Percentiles rank a stretch among this genome's conserved stretches.
Conservation (phyloP, 192 early-diverging fungal genomes). For the Coemansia sp. region DNA sequence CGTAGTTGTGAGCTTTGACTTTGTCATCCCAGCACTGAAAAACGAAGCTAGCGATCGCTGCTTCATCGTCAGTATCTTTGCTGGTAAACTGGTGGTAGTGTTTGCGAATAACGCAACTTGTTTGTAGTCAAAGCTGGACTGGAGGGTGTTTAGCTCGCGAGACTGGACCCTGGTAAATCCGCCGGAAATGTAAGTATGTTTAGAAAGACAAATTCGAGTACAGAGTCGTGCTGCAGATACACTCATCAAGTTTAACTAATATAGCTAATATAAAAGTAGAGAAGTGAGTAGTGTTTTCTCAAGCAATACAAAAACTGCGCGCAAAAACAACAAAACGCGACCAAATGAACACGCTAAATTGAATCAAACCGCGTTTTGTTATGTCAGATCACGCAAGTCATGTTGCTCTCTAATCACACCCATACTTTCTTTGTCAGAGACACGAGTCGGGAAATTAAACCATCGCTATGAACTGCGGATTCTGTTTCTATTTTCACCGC, state of each 20-base stretch:
- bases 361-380: too few species aligned
- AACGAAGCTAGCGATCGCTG: conserved; percentile 37
- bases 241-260: background rate
- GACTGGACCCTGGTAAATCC: background rate
- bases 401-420: too few species aligned
- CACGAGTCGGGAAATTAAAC: background rate
- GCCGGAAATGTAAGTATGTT: background rate
- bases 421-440: too few species aligned
- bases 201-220: background rate
- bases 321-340: background rate
- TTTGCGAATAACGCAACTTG: background rate
- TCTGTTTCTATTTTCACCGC: background rate
- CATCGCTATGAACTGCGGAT: background rate
- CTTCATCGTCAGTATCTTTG: conserved; percentile 20
- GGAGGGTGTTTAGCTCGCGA: background rate
- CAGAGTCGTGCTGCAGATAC: background rate
- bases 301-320: background rate
- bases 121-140: background rate
- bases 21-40: conserved; percentile 29
- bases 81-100: background rate
- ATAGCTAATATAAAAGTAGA: background rate
- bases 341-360: background rate
- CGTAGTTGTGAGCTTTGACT: conserved; percentile 13
- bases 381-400: too few species aligned
- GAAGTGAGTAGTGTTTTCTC: background rate